Conservation (phyloP, 352 stramenopile species). For the Pythium utonaiense region DNA sequence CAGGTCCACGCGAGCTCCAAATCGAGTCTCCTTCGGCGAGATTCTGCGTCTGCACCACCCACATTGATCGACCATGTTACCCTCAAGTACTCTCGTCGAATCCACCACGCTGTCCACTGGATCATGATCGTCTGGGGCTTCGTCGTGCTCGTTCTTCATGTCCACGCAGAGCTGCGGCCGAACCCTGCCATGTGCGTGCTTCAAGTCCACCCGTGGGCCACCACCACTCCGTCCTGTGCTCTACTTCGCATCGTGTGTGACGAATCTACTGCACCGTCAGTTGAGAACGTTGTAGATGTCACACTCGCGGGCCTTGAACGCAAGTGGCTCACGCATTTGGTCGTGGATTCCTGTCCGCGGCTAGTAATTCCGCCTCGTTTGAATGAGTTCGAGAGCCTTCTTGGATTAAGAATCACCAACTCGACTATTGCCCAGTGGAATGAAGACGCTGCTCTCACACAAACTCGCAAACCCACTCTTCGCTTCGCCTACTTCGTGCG, state of each 20-base stretch:
- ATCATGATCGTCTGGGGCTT: slow-evolving; percentile 17
- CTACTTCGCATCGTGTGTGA: slow-evolving; percentile 27
- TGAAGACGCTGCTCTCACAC: slow-evolving; percentile 23
- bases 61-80: background rate
- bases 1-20: background rate
- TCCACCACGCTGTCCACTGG: background rate
- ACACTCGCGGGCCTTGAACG: slow-evolving; percentile 21
- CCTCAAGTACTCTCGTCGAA: background rate
- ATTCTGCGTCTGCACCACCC: background rate
- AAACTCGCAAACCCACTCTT: slow-evolving; percentile 25
- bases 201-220: slow-evolving; percentile 25
- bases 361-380: slow-evolving; percentile 28
- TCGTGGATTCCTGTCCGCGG: slow-evolving; percentile 31
- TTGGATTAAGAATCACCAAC: slow-evolving; percentile 43
- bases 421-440: slow-evolving; percentile 32
- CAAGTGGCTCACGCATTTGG: slow-evolving; percentile 22
- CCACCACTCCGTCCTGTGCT: slow-evolving; percentile 21
- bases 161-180: slow-evolving; percentile 19
- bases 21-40: background rate
- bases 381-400: slow-evolving; percentile 25
- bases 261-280: background rate
- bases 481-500: slow-evolving; percentile 3
- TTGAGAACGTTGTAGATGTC: background rate
- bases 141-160: slow-evolving; percentile 20
- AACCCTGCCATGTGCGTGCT: slow-evolving; percentile 20